Percentiles rank a stretch among this genome's conserved stretches.
Evolutionary conservation across 2,329 filamentous ascomycete species (phyloP).

Genomic region (Colletotrichum godetiae): DNA sequence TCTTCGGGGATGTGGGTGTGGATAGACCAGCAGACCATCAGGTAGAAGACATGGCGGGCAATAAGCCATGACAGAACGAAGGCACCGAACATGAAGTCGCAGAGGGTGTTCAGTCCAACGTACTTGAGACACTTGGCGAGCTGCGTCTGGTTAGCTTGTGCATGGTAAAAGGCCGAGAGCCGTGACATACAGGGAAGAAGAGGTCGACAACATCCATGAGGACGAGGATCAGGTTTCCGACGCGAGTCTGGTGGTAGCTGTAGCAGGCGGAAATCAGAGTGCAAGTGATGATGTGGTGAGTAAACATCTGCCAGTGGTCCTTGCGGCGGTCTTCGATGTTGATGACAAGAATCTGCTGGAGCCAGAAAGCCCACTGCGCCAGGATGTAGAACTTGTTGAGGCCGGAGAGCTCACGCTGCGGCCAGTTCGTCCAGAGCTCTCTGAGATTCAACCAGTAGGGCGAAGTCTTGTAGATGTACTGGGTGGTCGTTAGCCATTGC

Average conservation of each 20-base stretch:
- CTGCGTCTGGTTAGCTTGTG: constrained; percentile 55
- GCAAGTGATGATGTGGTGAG: constrained; percentile 92
- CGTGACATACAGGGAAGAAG: constrained; percentile 77
- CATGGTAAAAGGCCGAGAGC: too few species aligned
- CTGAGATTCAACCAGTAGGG: constrained; percentile 81
- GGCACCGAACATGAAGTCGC: constrained; percentile 85
- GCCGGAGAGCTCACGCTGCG: constrained; percentile 78
- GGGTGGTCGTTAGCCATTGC: constrained; percentile 22
- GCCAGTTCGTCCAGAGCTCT: constrained; percentile 88
- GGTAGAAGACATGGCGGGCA: constrained; percentile 84
- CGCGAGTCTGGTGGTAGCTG: constrained; percentile 85
- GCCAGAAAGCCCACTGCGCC: constrained; percentile 90
- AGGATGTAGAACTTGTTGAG: constrained; percentile 91
- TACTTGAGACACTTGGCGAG: constrained; percentile 95
- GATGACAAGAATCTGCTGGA: constrained; percentile 94
- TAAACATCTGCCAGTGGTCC: constrained; percentile 96
- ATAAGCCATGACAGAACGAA: constrained; percentile 90
- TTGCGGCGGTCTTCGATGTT: constrained; percentile 95
- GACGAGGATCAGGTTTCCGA: constrained; percentile 88
- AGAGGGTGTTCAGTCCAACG: constrained; percentile 77
- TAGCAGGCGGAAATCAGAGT: constrained; percentile 85
- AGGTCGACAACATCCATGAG: constrained; percentile 96
- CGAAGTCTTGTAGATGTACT: constrained; percentile 86
- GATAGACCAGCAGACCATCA: constrained; percentile 84
- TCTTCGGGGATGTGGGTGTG: constrained; percentile 72